A percentile compares a stretch with the other conserved stretches of the same genome.
phyloP scores from a whole-genome alignment of 2,329 filamentous ascomycete species.

The Colletotrichum sidae region DNA sequence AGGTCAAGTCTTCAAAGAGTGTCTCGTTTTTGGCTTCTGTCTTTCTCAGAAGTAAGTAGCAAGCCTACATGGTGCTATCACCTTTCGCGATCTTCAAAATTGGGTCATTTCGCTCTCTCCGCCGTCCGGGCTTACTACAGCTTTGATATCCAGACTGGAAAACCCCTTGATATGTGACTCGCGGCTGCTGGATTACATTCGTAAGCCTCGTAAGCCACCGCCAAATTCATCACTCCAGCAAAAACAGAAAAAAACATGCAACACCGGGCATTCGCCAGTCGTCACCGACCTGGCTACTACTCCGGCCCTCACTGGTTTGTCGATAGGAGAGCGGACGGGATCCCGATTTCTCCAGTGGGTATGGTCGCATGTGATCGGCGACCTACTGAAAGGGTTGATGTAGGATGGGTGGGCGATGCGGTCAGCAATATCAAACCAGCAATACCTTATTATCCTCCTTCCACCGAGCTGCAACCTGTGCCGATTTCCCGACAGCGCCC shows the following conservation, averaged over 20 bases:
- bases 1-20: too few relatives aligned
- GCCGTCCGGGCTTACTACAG: too few relatives aligned
- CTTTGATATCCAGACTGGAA: too few relatives aligned
- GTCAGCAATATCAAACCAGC: conserved; percentile 4
- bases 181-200: too few relatives aligned
- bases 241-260: conserved; percentile 6
- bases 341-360: conserved; percentile 33
- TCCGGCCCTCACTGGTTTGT: conserved; percentile 32
- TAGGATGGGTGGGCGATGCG: background rate
- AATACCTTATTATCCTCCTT: background rate
- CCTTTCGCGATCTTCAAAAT: too few relatives aligned
- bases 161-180: too few relatives aligned
- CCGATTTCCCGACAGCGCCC: background rate
- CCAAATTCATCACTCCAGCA: too few relatives aligned
- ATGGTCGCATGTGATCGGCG: conserved; percentile 22
- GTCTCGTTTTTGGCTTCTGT: too few relatives aligned
- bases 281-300: conserved; percentile 29
- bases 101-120: too few relatives aligned
- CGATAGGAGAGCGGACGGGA: conserved; percentile 35
- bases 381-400: background rate
- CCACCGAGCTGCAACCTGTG: background rate
- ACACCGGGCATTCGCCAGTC: conserved; percentile 29
- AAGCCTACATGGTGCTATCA: too few relatives aligned
- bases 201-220: too few relatives aligned
- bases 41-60: too few relatives aligned